Percentiles rank a stretch among this genome's conserved stretches.
Conservation (phyloP, 2,329 filamentous ascomycete genomes). For the Chalara sp. region DNA sequence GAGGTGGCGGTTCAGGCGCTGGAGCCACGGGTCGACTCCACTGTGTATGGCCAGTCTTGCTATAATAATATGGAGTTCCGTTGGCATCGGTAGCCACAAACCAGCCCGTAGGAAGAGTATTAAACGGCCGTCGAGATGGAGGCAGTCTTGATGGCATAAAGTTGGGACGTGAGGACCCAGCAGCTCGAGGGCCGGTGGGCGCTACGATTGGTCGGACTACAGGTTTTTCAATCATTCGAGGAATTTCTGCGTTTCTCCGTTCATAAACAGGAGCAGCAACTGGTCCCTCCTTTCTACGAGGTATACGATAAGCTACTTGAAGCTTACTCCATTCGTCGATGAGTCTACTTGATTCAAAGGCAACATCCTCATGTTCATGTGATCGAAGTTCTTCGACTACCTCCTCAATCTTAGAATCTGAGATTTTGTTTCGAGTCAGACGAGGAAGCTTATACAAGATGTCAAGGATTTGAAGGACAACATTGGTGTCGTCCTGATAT, state of each 20-base stretch:
- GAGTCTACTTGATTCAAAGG: conserved; percentile 61
- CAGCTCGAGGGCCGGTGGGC: conserved; percentile 39
- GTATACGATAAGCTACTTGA: conserved; percentile 87
- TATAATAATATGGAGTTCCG: conserved; percentile 82
- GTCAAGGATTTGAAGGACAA: conserved; percentile 81
- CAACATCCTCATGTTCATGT: conserved; percentile 69
- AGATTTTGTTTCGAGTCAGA: conserved; percentile 92
- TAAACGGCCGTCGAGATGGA: conserved; percentile 50
- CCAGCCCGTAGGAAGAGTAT: conserved; percentile 76
- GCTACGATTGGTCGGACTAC: conserved; percentile 25
- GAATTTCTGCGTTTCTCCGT: conserved; percentile 58
- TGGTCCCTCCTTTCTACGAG: conserved; percentile 77
- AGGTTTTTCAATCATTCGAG: conserved; percentile 35
- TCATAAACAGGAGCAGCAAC: conserved; percentile 51
- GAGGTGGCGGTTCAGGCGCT: conserved; percentile 48
- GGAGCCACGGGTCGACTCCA: conserved; percentile 74
- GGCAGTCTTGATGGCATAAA: conserved; percentile 44
- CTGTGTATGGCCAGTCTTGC: conserved; percentile 66
- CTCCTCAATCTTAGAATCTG: conserved; percentile 88
- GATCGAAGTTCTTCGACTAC: conserved; percentile 63
- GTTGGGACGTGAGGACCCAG: conserved; percentile 48
- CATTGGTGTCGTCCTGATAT: conserved; percentile 85
- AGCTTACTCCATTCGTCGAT: conserved; percentile 84
- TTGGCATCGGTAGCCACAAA: conserved; percentile 65
- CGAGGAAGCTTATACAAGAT: conserved; percentile 85